A percentile compares a stretch with the other conserved stretches of the same genome.
These are phyloP conservation scores for Cokeromyces recurvatus DNA, from an alignment of 371 early-diverging fungal species.

Conservation along the genomic window DNA sequence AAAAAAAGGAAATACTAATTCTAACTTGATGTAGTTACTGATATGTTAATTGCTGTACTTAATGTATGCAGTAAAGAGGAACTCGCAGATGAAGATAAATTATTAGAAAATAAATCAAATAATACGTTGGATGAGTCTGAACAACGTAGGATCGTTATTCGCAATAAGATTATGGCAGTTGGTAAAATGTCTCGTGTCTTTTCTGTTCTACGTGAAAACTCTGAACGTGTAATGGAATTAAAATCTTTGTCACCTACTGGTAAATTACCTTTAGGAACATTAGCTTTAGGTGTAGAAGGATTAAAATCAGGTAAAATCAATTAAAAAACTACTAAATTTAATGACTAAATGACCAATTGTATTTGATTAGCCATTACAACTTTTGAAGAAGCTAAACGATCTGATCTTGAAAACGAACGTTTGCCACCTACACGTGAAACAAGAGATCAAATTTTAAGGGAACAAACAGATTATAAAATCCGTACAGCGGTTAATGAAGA, in stretches of 20 bases:
- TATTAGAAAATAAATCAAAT: constrained; percentile 11
- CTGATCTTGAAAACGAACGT: constrained; percentile 89
- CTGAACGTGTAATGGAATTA: constrained; percentile 88
- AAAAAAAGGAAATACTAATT: background rate
- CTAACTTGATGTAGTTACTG: constrained; percentile 65
- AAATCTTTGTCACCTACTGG: constrained; percentile 84
- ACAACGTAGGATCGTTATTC: constrained; percentile 70
- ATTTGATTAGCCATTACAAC: constrained; percentile 66
- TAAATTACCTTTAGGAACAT: constrained; percentile 76
- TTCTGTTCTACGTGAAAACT: constrained; percentile 84
- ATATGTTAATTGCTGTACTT: constrained; percentile 91
- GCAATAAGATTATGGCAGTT: constrained; percentile 89
- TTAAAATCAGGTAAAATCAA: constrained; percentile 65
- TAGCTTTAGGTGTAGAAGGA: constrained; percentile 89
- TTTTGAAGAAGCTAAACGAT: constrained; percentile 88
- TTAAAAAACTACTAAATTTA: too few species aligned
- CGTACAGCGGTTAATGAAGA: constrained; percentile 48
- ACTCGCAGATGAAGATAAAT: constrained; percentile 49
- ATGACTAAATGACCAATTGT: background rate
- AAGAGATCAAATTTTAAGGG: constrained; percentile 41
- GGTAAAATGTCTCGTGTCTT: constrained; percentile 89
- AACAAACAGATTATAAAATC: constrained; percentile 45
- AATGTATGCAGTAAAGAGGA: constrained; percentile 87
- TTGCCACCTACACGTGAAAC: constrained; percentile 78
- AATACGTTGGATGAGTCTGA: constrained; percentile 46